phyloP scores from a whole-genome alignment of 192 early-diverging fungal genomes.

The Coemansia sp. region DNA sequence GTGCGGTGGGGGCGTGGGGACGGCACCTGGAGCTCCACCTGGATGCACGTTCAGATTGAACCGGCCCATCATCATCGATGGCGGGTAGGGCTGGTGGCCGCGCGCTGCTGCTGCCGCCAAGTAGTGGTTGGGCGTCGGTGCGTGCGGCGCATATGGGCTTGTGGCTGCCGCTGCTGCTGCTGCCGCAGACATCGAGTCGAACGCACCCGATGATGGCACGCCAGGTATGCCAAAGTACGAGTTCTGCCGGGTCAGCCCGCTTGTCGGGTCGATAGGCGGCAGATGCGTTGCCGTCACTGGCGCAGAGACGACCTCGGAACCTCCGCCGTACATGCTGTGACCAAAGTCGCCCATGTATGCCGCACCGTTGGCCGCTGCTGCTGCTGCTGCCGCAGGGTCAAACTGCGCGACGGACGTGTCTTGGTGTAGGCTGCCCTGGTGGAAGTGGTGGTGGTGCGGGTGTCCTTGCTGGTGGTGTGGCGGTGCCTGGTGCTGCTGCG shows the following conservation, averaged over 20 bases:
- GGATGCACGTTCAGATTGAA: conserved; percentile 25
- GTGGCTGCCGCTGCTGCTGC: conserved; percentile 19
- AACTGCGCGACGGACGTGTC: conserved; percentile 16
- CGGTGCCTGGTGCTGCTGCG: background rate
- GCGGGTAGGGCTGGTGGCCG: conserved; percentile 26
- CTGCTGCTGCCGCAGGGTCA: conserved; percentile 16
- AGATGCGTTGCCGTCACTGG: conserved; percentile 25
- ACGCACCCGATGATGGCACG: conserved; percentile 14
- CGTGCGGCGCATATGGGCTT: conserved; percentile 26
- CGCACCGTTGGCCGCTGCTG: conserved; percentile 14
- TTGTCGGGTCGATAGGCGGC: conserved; percentile 31
- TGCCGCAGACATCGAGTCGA: conserved; percentile 31
- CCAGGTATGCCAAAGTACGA: conserved; percentile 41
- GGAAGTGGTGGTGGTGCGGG: conserved; percentile 1
- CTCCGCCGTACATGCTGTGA: conserved; percentile 24
- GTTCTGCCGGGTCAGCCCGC: conserved; percentile 21
- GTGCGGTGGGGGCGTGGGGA: conserved; percentile 22
- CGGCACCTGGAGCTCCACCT: conserved; percentile 1
- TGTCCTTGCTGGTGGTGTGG: conserved; percentile 2
- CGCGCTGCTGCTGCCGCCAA: conserved; percentile 7
- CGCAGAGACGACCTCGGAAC: conserved; percentile 21
- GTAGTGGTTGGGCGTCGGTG: conserved; percentile 11
- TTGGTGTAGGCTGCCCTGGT: background rate
- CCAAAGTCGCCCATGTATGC: conserved; percentile 44
- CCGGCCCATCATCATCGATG: conserved; percentile 42